A percentile compares a stretch with the other conserved stretches of the same genome.
Conservation (phyloP, 2,329 filamentous ascomycete genomes). For the Penicillium sp. region DNA sequence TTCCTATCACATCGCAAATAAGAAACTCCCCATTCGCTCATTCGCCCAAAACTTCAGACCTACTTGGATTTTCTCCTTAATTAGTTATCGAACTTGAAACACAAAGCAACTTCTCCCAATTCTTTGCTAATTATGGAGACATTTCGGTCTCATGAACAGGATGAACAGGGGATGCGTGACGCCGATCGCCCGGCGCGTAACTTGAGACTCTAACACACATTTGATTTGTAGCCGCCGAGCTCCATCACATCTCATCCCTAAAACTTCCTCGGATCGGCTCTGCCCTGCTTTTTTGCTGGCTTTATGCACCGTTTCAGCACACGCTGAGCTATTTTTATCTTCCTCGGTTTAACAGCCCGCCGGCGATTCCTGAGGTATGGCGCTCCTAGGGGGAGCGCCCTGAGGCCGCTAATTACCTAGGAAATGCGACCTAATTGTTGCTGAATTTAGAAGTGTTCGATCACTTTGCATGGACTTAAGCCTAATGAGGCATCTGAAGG, state of each 20-base stretch:
- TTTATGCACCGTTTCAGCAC: constrained; percentile 15
- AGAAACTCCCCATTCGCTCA: background rate
- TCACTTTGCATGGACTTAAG: constrained; percentile 23
- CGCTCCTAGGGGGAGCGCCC: constrained; percentile 1
- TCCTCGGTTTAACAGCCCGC: constrained; percentile 16
- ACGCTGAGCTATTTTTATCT: constrained; percentile 23
- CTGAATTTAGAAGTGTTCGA: constrained; percentile 27
- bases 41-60: background rate
- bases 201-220: constrained; percentile 17
- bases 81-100: background rate
- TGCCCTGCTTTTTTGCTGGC: background rate
- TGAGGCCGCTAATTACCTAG: constrained; percentile 22
- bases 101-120: constrained; percentile 1
- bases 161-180: constrained; percentile 9
- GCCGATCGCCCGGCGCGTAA: constrained; percentile 21
- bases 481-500: constrained; percentile 26
- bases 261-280: background rate
- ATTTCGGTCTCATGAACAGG: constrained; percentile 10
- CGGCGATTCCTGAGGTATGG: constrained; percentile 20
- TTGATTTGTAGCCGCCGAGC: constrained; percentile 24
- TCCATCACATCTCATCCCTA: constrained; percentile 17
- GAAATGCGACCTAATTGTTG: constrained; percentile 26
- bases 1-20: background rate
- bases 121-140: constrained; percentile 25
- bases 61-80: background rate